Evolutionary conservation across 371 early-diverging fungal species (phyloP).

Genomic region (Sporodiniella umbellata): DNA sequence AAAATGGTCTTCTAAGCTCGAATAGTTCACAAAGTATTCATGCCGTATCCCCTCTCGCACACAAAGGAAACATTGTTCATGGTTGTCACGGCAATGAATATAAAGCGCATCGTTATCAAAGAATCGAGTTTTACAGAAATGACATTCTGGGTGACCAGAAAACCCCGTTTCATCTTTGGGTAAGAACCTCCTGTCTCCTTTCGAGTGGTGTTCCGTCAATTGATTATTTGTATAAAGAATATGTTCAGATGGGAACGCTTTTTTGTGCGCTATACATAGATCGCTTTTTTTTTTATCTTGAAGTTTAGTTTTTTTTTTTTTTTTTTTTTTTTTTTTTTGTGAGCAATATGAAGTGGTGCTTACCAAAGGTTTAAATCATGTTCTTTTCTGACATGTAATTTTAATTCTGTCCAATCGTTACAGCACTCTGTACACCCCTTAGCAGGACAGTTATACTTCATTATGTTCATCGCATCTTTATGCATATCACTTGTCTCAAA

Average conservation of each 20-base stretch:
- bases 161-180: conserved; percentile 76
- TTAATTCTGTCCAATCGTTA: conserved; percentile 78
- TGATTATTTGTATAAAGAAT: conserved; percentile 67
- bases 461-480: conserved; percentile 66
- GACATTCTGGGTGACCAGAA: conserved; percentile 91
- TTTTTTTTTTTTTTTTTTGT: background rate
- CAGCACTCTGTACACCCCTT: conserved; percentile 68
- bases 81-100: conserved; percentile 90
- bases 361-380: conserved; percentile 82
- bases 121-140: conserved; percentile 79
- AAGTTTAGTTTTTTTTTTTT: background rate
- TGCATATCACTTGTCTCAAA: conserved; percentile 76
- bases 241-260: conserved; percentile 90
- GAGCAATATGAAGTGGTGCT: too few relatives aligned
- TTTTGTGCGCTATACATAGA: conserved; percentile 83
- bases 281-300: conserved; percentile 51
- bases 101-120: conserved; percentile 89
- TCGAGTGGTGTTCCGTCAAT: conserved; percentile 67
- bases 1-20: conserved; percentile 81
- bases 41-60: conserved; percentile 70
- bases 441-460: conserved; percentile 86
- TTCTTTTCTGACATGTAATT: conserved; percentile 72
- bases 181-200: conserved; percentile 56
- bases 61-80: conserved; percentile 94
- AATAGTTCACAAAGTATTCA: conserved; percentile 83